A percentile compares a stretch with the other conserved stretches of the same genome.
Conservation (phyloP, 352 stramenopile species). For the Pythium myriotylum region DNA sequence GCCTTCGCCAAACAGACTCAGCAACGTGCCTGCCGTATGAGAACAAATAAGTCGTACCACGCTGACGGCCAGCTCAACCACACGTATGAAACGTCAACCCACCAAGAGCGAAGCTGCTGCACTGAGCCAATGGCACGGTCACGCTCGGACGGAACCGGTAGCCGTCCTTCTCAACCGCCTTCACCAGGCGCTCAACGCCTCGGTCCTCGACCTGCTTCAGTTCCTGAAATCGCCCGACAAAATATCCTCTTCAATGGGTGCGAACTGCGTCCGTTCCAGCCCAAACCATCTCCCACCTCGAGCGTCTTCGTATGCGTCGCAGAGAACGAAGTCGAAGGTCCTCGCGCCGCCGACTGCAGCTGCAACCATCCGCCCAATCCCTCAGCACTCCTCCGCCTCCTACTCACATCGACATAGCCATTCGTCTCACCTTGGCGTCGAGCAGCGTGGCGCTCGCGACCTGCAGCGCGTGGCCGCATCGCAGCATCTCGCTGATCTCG, state of each 20-base stretch:
- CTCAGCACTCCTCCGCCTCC: too few species aligned
- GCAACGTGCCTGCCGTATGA: slow-evolving; percentile 44
- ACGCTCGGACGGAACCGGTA: slow-evolving; percentile 78
- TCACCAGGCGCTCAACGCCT: slow-evolving; percentile 51
- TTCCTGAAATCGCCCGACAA: slow-evolving; percentile 28
- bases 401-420: too few species aligned
- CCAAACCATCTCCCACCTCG: slow-evolving; percentile 35
- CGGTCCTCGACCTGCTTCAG: slow-evolving; percentile 53
- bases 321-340: slow-evolving; percentile 43
- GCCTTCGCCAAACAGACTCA: slow-evolving; percentile 57
- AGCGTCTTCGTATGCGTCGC: slow-evolving; percentile 44
- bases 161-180: slow-evolving; percentile 37
- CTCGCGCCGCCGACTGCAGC: slow-evolving; percentile 36
- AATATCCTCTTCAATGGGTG: too few species aligned
- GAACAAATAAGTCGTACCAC: too few species aligned
- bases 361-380: too few species aligned
- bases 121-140: slow-evolving; percentile 51
- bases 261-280: background rate
- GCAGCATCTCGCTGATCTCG: slow-evolving; percentile 71
- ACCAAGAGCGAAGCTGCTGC: slow-evolving; percentile 60
- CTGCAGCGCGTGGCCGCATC: slow-evolving; percentile 66
- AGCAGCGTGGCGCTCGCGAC: slow-evolving; percentile 53
- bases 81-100: too few species aligned
- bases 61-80: too few species aligned
- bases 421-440: slow-evolving; percentile 53